Conservation (phyloP, 495 filamentous ascomycete species). For the Penicillium argentinense region DNA sequence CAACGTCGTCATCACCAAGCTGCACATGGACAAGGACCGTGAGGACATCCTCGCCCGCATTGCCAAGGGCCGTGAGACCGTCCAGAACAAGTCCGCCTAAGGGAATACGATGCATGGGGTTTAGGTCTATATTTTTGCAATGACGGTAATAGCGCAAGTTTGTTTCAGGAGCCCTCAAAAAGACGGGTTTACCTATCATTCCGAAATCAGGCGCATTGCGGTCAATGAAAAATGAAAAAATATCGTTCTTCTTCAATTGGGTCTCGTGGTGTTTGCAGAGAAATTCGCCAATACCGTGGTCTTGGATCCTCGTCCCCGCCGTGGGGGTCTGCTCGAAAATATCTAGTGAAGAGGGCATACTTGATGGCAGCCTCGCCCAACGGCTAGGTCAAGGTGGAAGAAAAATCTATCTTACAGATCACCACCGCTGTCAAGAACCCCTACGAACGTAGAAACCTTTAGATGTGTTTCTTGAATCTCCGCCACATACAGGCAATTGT, state of each 20-base stretch:
- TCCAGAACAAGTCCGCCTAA: constrained; percentile 40
- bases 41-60: constrained; percentile 89
- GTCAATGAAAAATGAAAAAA: constrained; percentile 34
- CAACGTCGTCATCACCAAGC: constrained; percentile 95
- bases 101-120: constrained; percentile 28
- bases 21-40: constrained; percentile 98
- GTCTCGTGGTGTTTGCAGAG: constrained; percentile 8
- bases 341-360: too few relatives aligned
- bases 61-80: constrained; percentile 68
- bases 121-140: constrained; percentile 39
- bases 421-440: too few relatives aligned
- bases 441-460: too few relatives aligned
- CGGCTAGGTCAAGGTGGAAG: too few relatives aligned
- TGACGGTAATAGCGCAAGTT: constrained; percentile 40
- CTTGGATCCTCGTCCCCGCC: too few relatives aligned
- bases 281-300: background rate
- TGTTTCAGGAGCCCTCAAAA: constrained; percentile 37
- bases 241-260: constrained; percentile 18
- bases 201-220: constrained; percentile 31
- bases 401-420: too few relatives aligned
- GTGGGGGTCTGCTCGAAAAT: too few relatives aligned
- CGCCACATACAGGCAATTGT: too few relatives aligned
- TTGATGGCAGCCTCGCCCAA: too few relatives aligned
- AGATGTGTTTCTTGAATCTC: too few relatives aligned
- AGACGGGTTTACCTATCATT: constrained; percentile 31